phyloP scores from a whole-genome alignment of 2,329 filamentous ascomycete species.

The Neocatenulostroma microsporum region DNA sequence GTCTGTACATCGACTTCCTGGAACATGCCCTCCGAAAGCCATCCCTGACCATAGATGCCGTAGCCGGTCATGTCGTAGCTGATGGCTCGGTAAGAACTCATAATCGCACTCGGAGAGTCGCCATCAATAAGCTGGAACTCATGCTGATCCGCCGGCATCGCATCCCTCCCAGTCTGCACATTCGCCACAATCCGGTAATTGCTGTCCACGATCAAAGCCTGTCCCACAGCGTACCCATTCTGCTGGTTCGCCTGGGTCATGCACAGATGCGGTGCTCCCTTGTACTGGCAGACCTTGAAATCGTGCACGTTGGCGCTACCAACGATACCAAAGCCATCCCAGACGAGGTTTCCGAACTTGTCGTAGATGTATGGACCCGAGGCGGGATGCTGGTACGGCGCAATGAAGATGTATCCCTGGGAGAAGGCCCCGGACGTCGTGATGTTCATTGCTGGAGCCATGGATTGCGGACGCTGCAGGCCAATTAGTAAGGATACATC shows the following conservation, averaged over 20 bases:
- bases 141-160: slow-evolving; percentile 36
- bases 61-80: slow-evolving; percentile 35
- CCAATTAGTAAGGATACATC: too few relatives aligned
- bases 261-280: slow-evolving; percentile 38
- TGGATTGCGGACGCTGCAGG: slow-evolving; percentile 19
- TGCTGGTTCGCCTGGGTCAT: slow-evolving; percentile 38
- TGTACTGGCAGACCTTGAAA: slow-evolving; percentile 39
- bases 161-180: slow-evolving; percentile 21
- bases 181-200: slow-evolving; percentile 39
- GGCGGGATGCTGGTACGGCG: slow-evolving; percentile 14
- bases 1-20: slow-evolving; percentile 40
- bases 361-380: slow-evolving; percentile 18
- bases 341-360: slow-evolving; percentile 21
- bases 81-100: slow-evolving; percentile 19
- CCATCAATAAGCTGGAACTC: slow-evolving; percentile 39
- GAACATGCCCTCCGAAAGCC: slow-evolving; percentile 33
- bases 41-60: slow-evolving; percentile 32
- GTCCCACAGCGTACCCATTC: slow-evolving; percentile 34
- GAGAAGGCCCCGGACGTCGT: slow-evolving; percentile 12
- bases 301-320: slow-evolving; percentile 35
- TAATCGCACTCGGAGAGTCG: slow-evolving; percentile 16
- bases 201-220: slow-evolving; percentile 40
- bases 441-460: slow-evolving; percentile 19
- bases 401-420: slow-evolving; percentile 20
- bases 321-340: slow-evolving; percentile 32